Percentiles rank a stretch among this genome's conserved stretches.
Conservation (phyloP, 805 yeast species). For the Yamadazyma phyllophila region DNA sequence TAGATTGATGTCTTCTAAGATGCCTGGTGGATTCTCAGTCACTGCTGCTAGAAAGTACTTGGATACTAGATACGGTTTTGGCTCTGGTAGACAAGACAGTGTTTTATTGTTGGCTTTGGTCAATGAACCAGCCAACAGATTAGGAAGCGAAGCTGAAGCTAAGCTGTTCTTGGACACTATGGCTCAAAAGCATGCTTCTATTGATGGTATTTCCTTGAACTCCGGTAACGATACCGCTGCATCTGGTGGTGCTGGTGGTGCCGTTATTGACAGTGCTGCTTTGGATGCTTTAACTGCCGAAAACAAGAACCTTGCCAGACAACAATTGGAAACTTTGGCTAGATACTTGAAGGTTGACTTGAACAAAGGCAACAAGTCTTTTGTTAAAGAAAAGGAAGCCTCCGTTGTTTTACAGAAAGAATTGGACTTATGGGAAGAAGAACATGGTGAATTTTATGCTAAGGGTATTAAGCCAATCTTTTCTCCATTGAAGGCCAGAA, state of each 20-base stretch:
- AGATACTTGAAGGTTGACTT: constrained; percentile 91
- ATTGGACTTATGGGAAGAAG: constrained; percentile 83
- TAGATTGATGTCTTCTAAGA: constrained; percentile 90
- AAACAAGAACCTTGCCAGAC: constrained; percentile 66
- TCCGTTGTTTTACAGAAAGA: constrained; percentile 80
- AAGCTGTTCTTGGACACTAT: constrained; percentile 79
- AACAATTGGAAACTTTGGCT: constrained; percentile 87
- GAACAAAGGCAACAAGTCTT: constrained; percentile 84
- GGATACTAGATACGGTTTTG: constrained; percentile 90
- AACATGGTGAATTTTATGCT: constrained; percentile 88
- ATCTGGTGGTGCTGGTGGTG: constrained; percentile 69
- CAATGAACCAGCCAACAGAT: constrained; percentile 87
- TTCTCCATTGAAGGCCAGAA: constrained; percentile 90
- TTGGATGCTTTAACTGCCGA: constrained; percentile 78
- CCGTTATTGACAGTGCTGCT: constrained; percentile 92
- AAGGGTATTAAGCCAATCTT: constrained; percentile 88
- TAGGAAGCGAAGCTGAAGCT: constrained; percentile 85
- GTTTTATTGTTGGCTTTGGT: constrained; percentile 80
- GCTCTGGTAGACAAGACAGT: constrained; percentile 91
- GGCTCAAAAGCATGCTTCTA: constrained; percentile 82
- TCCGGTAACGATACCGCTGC: constrained; percentile 60
- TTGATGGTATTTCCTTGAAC: constrained; percentile 73
- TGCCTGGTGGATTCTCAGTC: constrained; percentile 99
- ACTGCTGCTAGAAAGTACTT: constrained; percentile 90
- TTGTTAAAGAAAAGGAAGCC: constrained; percentile 80